Evolutionary conservation across 225 moss, liverwort and hornwort species (phyloP).

Genomic region (Sphagnum tenellum): DNA sequence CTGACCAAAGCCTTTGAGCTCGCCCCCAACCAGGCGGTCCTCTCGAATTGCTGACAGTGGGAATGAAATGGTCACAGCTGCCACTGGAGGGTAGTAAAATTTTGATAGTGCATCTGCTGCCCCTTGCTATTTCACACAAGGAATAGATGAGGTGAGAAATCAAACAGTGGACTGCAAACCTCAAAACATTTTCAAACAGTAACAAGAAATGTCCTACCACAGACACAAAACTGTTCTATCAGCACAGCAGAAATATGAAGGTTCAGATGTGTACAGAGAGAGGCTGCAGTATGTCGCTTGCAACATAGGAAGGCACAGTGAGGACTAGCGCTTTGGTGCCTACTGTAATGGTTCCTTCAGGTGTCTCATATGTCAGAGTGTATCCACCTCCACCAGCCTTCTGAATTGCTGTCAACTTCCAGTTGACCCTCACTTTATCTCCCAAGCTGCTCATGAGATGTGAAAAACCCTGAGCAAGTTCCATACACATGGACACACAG

Average conservation of each 20-base stretch:
- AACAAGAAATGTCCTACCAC: no score
- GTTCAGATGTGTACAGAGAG: slow-evolving; percentile 39
- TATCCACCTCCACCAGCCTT: slow-evolving; percentile 53
- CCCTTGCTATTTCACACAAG: slow-evolving; percentile 30
- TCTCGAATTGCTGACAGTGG: slow-evolving; percentile 65
- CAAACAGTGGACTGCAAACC: background rate
- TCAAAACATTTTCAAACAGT: no score
- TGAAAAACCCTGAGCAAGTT: background rate
- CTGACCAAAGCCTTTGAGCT: slow-evolving; percentile 89
- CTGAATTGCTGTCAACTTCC: slow-evolving; percentile 68
- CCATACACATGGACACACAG: background rate
- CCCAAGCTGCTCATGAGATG: slow-evolving; percentile 50
- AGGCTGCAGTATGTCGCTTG: slow-evolving; percentile 75
- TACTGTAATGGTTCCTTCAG: slow-evolving; percentile 58
- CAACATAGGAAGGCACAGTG: slow-evolving; percentile 86
- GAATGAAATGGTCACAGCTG: slow-evolving; percentile 88
- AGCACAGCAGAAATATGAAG: no score
- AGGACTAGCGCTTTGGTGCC: slow-evolving; percentile 64
- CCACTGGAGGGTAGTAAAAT: slow-evolving; percentile 95
- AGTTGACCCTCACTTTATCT: slow-evolving; percentile 83
- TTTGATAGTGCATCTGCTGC: slow-evolving; percentile 66
- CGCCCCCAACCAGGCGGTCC: slow-evolving; percentile 78
- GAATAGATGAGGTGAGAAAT: no score
- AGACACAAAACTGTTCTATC: no score
- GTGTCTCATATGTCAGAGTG: slow-evolving; percentile 71